A percentile compares a stretch with the other conserved stretches of the same genome.
These are phyloP conservation scores for Chlamydomonas sphaeroides DNA, from an alignment of 139 green algal genomes.

Conservation along the genomic window DNA sequence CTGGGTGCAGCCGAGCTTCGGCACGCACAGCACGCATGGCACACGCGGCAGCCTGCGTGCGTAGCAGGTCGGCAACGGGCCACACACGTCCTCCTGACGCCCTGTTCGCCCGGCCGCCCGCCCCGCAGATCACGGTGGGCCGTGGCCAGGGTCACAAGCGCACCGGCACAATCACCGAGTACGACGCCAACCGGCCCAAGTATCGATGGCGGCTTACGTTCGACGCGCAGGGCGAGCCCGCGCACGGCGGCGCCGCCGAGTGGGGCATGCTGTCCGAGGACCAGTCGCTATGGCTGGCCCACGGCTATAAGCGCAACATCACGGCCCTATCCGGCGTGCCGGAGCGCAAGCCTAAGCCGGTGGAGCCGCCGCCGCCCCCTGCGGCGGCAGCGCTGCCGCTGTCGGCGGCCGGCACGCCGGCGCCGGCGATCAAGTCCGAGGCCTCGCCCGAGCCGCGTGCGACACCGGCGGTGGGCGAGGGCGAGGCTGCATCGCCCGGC, in stretches of 20 bases:
- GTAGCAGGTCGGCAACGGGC: no score
- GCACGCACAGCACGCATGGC: no score
- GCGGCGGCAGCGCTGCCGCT: not conserved
- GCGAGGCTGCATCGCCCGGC: not conserved
- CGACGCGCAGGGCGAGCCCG: slow-evolving; percentile 16
- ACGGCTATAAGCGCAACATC: slow-evolving; percentile 44
- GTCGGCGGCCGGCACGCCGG: not conserved
- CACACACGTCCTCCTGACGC: no score
- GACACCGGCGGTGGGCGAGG: not conserved
- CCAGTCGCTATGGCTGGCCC: slow-evolving; percentile 34
- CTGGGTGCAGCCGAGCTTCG: no score
- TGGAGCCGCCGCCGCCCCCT: not conserved
- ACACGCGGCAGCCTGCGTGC: no score
- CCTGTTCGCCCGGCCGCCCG: no score
- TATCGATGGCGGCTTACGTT: slow-evolving; percentile 39
- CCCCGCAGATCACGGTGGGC: slow-evolving; percentile 23
- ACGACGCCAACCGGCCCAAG: slow-evolving; percentile 37
- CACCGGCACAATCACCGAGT: slow-evolving; percentile 36
- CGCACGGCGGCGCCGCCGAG: slow-evolving; percentile 30
- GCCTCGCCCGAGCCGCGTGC: not conserved
- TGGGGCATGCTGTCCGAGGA: slow-evolving; percentile 33
- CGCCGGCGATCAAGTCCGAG: no score
- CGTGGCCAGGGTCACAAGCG: slow-evolving; percentile 30
- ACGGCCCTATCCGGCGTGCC: slow-evolving; percentile 22
- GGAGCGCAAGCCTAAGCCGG: slow-evolving; percentile 13